Evolutionary conservation across 768 basidiomycete species (phyloP), one percentile per base, ranked within the genome.

Genomic region (Imleria badia): DNA sequence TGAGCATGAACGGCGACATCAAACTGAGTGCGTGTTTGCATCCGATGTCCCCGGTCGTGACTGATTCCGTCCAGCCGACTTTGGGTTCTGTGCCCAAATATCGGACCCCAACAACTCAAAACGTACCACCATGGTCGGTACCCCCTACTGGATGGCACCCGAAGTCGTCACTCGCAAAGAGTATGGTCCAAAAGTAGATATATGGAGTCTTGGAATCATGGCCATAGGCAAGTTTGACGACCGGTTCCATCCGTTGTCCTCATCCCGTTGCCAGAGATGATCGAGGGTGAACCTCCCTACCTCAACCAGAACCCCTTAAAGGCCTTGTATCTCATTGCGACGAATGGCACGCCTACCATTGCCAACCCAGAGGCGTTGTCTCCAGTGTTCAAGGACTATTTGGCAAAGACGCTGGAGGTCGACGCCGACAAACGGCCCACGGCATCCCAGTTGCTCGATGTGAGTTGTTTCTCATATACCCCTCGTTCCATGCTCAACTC

Each of bases 71-170:
- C 43, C 68, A 96, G 94, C 94, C 66, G 95, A 97, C 74, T 97
- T 98, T 73, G 95, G 95, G n/a, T 98, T 97, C 79, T 97, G 94
- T 59, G 95, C 95, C 4, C 94, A 97, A 73, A 91, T 97, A 52
- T 93, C 94, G 20, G 91, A 94, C 62, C 81, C 83, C n/a, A 85
- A 85, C 10, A 85, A 89, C 59, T 85, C 93, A 5, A 97, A 97
- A 75, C 86, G 95, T 26, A 96, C 94, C 34, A 97, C 95, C 34
- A 98, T 98, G 95, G 94, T 98, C 46, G 95, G 95, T 3, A 97
- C 95, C 1, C 95, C 95, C 1, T 98, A 98, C 70, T 98, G 95
- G 95, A 97, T 98, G 95, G 95, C 95, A 0, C 95, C 95, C 0
- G 95, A 98, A 70, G 95, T 98, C 45, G 95, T 97, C 60, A 98